Evolutionary conservation across 2,329 filamentous ascomycete genomes (phyloP), one percentile per base, ranked within the genome.

Genomic region (Aaosphaeria arxii): DNA sequence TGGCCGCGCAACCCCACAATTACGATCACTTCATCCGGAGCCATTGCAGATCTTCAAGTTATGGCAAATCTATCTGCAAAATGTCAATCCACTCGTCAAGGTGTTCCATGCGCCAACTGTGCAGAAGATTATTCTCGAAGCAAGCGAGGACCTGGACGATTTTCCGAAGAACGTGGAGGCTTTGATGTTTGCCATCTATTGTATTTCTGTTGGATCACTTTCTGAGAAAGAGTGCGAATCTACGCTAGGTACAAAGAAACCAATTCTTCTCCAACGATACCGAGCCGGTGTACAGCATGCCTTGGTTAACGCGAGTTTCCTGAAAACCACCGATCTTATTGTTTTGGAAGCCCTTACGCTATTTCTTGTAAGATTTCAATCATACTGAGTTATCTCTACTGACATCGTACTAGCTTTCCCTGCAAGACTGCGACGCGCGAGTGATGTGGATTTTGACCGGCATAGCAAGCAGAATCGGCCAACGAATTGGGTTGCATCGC

Each of bases 51-150:
- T 88, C 29, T 84, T 88, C 58, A 78, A 79, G 44, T 76, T 92
- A 5, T 92, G 88, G 88, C 85, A 90, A 63, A 74, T 83, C 6
- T 91, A 86, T 55, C 72, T 90, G 5, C 83, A 89, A 43, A 84
- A 88, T 51, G 83, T 91, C 47, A 87, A 91, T 58, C 87, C 88
- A 0, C 66, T 90, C 41, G 82, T 83, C 55, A 91, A 91, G 63
- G 61, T 84, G 41, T 83, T 89, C 28, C 88, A 92, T 62, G 79
- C 86, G 1, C 87, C 88, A 0, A 84, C 84, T 0, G 67, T 89
- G 4, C 84, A 90, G 58, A 78, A 80, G 2, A 78, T 80, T 41
- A 73, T 91, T 6, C 77, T 87, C 35, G 80, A 87, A 49, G 84
- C 85, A 2, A 80, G 78, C 1, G 76, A 76, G 11, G 77, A 82